Evolutionary conservation across 768 basidiomycete species (phyloP).

Genomic region (Lactarius vividus): DNA sequence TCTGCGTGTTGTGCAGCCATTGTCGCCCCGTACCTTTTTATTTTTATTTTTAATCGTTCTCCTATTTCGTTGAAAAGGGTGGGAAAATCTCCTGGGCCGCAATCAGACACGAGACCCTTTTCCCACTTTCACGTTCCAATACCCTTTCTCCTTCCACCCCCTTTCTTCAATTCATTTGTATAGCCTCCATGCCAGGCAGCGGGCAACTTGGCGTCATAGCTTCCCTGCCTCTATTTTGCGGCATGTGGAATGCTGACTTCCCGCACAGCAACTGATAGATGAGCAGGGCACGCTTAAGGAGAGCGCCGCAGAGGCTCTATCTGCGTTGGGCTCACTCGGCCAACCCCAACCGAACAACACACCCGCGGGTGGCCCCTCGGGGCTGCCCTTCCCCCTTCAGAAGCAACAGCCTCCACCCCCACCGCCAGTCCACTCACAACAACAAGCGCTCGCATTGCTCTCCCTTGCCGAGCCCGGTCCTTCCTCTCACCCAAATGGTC

Average conservation of each 20-base stretch:
- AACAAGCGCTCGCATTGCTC: constrained; percentile 24
- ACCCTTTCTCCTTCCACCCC: not conserved
- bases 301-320: constrained; percentile 33
- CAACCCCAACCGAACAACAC: constrained; percentile 7
- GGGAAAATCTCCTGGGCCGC: constrained; percentile 2
- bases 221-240: constrained; percentile 4
- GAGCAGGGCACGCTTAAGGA: constrained; percentile 32
- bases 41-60: not conserved
- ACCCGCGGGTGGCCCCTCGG: constrained; percentile 22
- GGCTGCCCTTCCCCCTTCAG: constrained; percentile 20
- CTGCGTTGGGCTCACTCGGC: constrained; percentile 31
- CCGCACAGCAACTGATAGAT: constrained; percentile 22
- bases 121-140: not conserved
- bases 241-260: constrained; percentile 16
- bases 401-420: constrained; percentile 8
- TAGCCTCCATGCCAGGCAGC: not conserved
- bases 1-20: not conserved
- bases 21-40: not conserved
- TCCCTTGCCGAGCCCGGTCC: constrained; percentile 64
- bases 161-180: not conserved
- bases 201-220: constrained; percentile 5
- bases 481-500: constrained; percentile 69
- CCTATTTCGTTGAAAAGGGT: constrained; percentile 20
- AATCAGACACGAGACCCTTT: not conserved
- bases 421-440: constrained; percentile 13